phyloP scores from a whole-genome alignment of 1,284 basidiomycete genomes.

The Paramarasmius palmivorus region DNA sequence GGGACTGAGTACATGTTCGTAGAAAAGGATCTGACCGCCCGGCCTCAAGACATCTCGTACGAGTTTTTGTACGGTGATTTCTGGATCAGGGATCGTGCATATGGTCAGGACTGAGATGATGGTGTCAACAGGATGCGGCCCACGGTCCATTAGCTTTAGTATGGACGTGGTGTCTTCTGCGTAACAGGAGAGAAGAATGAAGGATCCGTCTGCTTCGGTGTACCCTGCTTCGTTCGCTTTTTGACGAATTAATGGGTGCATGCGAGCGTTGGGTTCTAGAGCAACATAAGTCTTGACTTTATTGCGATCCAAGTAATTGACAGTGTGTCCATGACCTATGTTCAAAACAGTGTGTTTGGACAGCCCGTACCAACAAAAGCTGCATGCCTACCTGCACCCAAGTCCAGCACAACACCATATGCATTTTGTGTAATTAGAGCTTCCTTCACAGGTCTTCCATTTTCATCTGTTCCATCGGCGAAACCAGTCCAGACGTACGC shows the following conservation, averaged over 20 bases:
- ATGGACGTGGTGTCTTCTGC: constrained; percentile 55
- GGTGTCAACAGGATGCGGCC: constrained; percentile 45
- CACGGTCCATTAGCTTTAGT: constrained; percentile 38
- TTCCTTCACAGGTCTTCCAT: constrained; percentile 6
- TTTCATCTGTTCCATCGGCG: constrained; percentile 8
- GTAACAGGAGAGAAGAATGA: constrained; percentile 49
- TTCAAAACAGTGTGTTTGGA: neutral
- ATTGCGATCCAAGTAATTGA: constrained; percentile 4
- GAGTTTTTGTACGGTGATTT: constrained; percentile 42
- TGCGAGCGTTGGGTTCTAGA: constrained; percentile 5
- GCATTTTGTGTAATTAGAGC: constrained; percentile 5
- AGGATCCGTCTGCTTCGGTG: constrained; percentile 16
- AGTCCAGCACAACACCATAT: constrained; percentile 5
- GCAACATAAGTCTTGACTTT: constrained; percentile 10
- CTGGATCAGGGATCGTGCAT: constrained; percentile 57
- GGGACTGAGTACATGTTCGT: constrained; percentile 63
- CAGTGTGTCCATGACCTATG: constrained; percentile 11
- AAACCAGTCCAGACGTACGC: constrained; percentile 8
- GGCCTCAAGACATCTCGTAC: constrained; percentile 50
- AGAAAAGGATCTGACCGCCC: constrained; percentile 59
- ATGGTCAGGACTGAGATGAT: constrained; percentile 59
- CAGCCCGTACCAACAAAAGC: too few species aligned
- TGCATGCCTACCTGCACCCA: constrained; percentile 12
- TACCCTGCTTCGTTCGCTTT: constrained; percentile 7
- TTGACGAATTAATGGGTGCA: constrained; percentile 8